A percentile compares a stretch with the other conserved stretches of the same genome.
Conservation (phyloP, 768 basidiomycete species). For the Auriscalpium microsporum region DNA sequence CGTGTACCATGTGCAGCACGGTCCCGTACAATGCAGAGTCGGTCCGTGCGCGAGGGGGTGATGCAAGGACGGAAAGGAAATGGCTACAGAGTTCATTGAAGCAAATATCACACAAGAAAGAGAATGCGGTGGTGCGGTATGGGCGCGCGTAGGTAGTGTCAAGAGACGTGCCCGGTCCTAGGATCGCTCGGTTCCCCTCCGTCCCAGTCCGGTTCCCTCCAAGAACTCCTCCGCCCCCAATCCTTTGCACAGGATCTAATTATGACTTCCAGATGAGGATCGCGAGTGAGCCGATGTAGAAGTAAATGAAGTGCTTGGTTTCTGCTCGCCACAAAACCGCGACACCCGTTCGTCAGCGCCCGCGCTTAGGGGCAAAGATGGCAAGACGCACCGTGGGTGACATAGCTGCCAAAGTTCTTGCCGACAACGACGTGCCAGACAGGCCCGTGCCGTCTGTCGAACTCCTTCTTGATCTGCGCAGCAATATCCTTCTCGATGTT, state of each 20-base stretch:
- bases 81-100: neutral
- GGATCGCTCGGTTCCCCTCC: neutral
- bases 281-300: slow-evolving; percentile 88
- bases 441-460: slow-evolving; percentile 84
- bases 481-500: slow-evolving; percentile 98
- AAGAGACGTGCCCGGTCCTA: no score
- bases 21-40: neutral
- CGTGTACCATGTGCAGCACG: neutral
- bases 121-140: neutral
- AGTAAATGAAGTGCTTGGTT: slow-evolving; percentile 99
- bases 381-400: slow-evolving; percentile 78
- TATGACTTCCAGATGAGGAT: slow-evolving; percentile 94
- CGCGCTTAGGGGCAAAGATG: slow-evolving; percentile 6
- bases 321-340: slow-evolving; percentile 37
- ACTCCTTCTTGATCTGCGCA: slow-evolving; percentile 96
- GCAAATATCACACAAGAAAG: slow-evolving; percentile 1
- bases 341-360: neutral
- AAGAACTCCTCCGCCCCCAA: neutral
- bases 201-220: neutral
- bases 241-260: neutral
- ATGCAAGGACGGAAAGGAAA: neutral
- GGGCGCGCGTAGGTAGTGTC: neutral
- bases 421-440: slow-evolving; percentile 99
- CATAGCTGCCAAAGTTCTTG: slow-evolving; percentile 98
- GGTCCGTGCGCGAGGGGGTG: neutral